Evolutionary conservation across 169 alveolate genomes (phyloP).

Genomic region (Plasmodium fragile): DNA sequence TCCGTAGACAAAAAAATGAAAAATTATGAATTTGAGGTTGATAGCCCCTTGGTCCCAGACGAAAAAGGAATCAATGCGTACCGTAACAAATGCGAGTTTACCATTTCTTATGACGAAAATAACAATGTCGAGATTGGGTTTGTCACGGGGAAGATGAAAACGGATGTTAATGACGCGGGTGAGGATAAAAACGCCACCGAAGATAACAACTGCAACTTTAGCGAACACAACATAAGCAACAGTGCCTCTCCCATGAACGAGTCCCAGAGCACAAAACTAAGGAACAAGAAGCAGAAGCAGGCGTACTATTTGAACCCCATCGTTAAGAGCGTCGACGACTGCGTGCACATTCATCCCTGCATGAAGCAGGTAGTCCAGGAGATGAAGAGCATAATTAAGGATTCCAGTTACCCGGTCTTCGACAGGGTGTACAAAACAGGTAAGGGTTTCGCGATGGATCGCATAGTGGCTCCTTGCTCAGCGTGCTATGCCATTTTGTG

Average conservation of each 20-base stretch:
- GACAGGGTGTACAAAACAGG: conserved; percentile 76
- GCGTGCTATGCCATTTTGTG: not conserved
- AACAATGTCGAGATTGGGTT: conserved; percentile 76
- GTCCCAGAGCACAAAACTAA: conserved; percentile 41
- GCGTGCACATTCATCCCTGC: conserved; percentile 71
- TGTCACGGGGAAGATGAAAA: conserved; percentile 61
- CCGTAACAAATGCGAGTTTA: conserved; percentile 75
- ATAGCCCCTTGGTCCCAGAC: conserved; percentile 53
- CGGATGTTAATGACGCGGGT: conserved; percentile 18
- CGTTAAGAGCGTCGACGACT: conserved; percentile 54
- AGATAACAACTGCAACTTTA: conserved; percentile 65
- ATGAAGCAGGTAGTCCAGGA: conserved; percentile 71
- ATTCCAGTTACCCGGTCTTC: conserved; percentile 66
- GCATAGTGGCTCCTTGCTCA: not conserved
- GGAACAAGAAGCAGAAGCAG: conserved; percentile 67
- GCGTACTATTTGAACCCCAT: conserved; percentile 57
- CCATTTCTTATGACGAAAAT: conserved; percentile 72
- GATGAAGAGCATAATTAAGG: conserved; percentile 63
- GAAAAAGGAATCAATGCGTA: conserved; percentile 22
- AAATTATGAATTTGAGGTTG: conserved; percentile 44
- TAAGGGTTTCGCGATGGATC: not conserved
- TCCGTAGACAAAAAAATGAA: conserved; percentile 48
- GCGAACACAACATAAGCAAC: conserved; percentile 74
- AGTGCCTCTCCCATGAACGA: conserved; percentile 70
- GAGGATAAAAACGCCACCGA: conserved; percentile 23